These are phyloP conservation scores for Globisporangium nunn DNA, from an alignment of 352 stramenopile genomes.

Conservation along the genomic window DNA sequence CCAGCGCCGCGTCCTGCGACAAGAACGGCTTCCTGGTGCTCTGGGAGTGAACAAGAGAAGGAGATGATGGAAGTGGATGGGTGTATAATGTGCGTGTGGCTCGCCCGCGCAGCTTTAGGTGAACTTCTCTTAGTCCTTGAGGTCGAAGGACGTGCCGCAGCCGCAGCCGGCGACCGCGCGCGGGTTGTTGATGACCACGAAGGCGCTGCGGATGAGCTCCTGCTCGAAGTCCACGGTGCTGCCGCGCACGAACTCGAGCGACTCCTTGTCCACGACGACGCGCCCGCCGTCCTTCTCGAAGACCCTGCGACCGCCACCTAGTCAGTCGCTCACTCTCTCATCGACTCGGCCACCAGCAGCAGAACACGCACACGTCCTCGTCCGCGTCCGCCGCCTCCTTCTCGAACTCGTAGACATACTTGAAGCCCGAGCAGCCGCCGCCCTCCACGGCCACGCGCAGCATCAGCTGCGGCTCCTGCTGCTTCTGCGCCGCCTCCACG, in stretches of 20 bases:
- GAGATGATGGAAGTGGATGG: not conserved
- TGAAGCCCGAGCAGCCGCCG: constrained; percentile 91
- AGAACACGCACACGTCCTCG: constrained; percentile 33
- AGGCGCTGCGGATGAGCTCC: constrained; percentile 96
- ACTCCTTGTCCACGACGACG: constrained; percentile 91
- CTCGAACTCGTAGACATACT: constrained; percentile 91
- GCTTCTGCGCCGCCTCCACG: constrained; percentile 38
- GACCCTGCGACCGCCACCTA: constrained; percentile 22
- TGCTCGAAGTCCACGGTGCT: constrained; percentile 96
- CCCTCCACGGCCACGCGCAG: constrained; percentile 89
- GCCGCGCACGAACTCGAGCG: constrained; percentile 90
- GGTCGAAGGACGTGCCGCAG: constrained; percentile 96
- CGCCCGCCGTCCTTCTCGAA: constrained; percentile 84
- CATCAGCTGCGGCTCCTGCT: constrained; percentile 52
- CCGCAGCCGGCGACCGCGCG: constrained; percentile 95
- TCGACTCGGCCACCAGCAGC: too few relatives aligned
- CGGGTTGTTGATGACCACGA: constrained; percentile 96
- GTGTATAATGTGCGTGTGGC: not conserved
- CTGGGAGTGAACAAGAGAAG: constrained; percentile 42
- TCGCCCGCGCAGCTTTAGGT: too few relatives aligned
- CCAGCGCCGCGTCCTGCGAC: constrained; percentile 62
- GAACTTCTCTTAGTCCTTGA: constrained; percentile 82
- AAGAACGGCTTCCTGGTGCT: constrained; percentile 80
- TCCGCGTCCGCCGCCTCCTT: constrained; percentile 34
- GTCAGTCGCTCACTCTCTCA: too few relatives aligned